Evolutionary conservation across 2,329 filamentous ascomycete species (phyloP), one percentile per base, ranked within the genome.

Genomic region (Cladosporium sp.): DNA sequence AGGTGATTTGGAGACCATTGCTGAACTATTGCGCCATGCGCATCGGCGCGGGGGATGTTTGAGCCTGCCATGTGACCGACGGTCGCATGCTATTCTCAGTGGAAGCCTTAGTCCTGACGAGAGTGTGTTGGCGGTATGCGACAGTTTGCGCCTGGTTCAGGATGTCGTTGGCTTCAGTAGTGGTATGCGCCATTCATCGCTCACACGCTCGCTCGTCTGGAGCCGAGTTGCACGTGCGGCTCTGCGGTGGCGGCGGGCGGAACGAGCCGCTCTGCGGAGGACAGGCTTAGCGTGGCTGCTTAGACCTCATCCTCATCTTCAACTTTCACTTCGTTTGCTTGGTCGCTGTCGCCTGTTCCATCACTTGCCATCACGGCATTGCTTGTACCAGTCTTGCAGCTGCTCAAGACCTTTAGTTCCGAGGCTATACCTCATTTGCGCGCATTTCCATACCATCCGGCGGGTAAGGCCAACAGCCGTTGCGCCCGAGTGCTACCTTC

Each of bases 11-110:
- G 35, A 13, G 18, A 45, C 61, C 62, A 65, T 35, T 57, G 57
- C 54, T 63, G 59, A 18, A 65, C 62, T 60, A 65, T 64, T 35
- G 43, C 48, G 38, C 55, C 52, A 50, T 54, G 59, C 8, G 58
- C 33, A 43, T 62, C 53, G 43, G 54, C 54, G 41, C 61, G 61
- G 25, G 58, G 53, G 38, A 50, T 55, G 48, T 56, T 52, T 33
- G 53, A 49, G 47, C 43, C 52, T 46, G 59, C 55, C 59, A 62
- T 63, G 42, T 18, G 18, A n/a, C 11, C 13, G 40, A 18, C 33
- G 38, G 51, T 25, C 38, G 53, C 55, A 59, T 60, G 49, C 52
- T 59, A 41, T 27, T 15, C 27, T 2, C 7, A 5, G 27, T 19
- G 13, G 18, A 19, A 22, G 16, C 15, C 15, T 13, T 32, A 25